phyloP scores from a whole-genome alignment of 176 grass and related monocot genomes.

The Canna indica region DNA sequence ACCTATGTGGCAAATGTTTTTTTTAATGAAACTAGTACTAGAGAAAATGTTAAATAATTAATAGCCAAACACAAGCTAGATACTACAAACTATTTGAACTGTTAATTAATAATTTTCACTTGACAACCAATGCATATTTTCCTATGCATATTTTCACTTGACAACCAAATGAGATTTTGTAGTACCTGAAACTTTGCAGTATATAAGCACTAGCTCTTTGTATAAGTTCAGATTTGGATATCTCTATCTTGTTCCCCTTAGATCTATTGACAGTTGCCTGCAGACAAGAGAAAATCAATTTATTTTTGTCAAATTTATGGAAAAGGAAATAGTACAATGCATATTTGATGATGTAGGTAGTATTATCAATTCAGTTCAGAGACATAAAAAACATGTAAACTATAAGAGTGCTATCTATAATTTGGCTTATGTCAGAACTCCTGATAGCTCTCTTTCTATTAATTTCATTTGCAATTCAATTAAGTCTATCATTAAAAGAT shows the following conservation, averaged over 20 bases:
- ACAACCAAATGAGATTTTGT: neutral
- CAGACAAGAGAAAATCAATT: constrained; percentile 18
- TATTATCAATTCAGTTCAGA: neutral
- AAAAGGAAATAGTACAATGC: neutral
- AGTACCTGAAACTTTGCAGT: constrained; percentile 83
- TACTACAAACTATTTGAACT: too few relatives aligned
- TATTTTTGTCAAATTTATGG: neutral
- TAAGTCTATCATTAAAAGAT: neutral
- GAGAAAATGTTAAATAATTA: too few relatives aligned
- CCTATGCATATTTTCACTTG: too few relatives aligned
- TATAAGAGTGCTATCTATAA: neutral
- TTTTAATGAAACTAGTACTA: too few relatives aligned
- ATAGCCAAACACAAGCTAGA: too few relatives aligned
- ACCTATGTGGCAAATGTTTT: too few relatives aligned
- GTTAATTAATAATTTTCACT: too few relatives aligned
- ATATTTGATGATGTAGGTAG: neutral
- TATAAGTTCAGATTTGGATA: constrained; percentile 79
- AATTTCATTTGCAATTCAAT: neutral
- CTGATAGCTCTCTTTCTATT: neutral
- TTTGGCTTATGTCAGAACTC: neutral
- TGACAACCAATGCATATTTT: too few relatives aligned
- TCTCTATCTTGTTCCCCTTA: constrained; percentile 86
- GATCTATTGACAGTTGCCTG: constrained; percentile 88
- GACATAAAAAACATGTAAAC: neutral
- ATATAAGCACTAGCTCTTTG: constrained; percentile 94